phyloP scores from a whole-genome alignment of 2,329 filamentous ascomycete species.

The Myotisia sp. region DNA sequence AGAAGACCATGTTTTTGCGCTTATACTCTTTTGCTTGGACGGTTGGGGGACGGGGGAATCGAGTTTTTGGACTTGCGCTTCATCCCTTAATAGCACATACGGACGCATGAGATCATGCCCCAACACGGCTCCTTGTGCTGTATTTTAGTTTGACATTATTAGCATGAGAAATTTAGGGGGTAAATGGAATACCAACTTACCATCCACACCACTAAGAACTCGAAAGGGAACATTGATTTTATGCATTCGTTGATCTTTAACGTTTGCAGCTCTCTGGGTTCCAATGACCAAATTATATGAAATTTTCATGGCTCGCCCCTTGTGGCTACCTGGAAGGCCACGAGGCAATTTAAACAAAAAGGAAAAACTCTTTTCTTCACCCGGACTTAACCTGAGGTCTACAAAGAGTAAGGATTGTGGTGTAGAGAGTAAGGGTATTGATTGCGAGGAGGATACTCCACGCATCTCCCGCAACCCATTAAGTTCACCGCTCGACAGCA shows the following conservation, averaged over 20 bases:
- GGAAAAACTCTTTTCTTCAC: slow-evolving; percentile 74
- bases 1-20: slow-evolving; percentile 31
- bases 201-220: slow-evolving; percentile 83
- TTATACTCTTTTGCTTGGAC: slow-evolving; percentile 28
- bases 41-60: slow-evolving; percentile 21
- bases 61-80: slow-evolving; percentile 51
- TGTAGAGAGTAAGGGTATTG: slow-evolving; percentile 81
- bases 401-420: slow-evolving; percentile 94
- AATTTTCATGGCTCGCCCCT: slow-evolving; percentile 87
- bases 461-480: slow-evolving; percentile 95
- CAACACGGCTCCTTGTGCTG: slow-evolving; percentile 64
- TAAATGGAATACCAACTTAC: slow-evolving; percentile 21
- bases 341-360: slow-evolving; percentile 77
- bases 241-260: slow-evolving; percentile 62
- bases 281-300: slow-evolving; percentile 82
- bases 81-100: slow-evolving; percentile 75
- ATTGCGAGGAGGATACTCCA: slow-evolving; percentile 67
- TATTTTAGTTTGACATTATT: slow-evolving; percentile 4
- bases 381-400: slow-evolving; percentile 71
- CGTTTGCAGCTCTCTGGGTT: slow-evolving; percentile 68
- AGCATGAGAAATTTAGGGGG: slow-evolving; percentile 1
- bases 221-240: slow-evolving; percentile 89
- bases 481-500: slow-evolving; percentile 73
- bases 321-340: slow-evolving; percentile 80
- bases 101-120: slow-evolving; percentile 91